Evolutionary conservation across 495 filamentous ascomycete genomes (phyloP), one percentile per base, ranked within the genome.

Genomic region (Penicillium bialowiezense): DNA sequence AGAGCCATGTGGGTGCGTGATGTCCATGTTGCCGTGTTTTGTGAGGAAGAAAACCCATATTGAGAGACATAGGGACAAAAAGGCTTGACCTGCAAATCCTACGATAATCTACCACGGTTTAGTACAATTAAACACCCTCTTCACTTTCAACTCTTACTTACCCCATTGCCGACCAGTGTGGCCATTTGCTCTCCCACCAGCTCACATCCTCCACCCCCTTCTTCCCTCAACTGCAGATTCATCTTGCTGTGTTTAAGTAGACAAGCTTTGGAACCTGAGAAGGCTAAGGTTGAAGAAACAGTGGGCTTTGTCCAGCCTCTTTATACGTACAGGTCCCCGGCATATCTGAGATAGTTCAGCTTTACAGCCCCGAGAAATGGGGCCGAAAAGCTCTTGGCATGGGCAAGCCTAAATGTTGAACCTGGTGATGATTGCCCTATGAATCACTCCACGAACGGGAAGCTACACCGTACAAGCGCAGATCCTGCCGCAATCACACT

Each of bases 11-110:
- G 54, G 53, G 29, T 64, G 59, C 18, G 49, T 49, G 38, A 55
- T 36, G 15, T 57, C 54, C 49, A 57, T 57, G 45, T 71, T 68
- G 59, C 70, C 65, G 62, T 65, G 62, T 39, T 69, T 58, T 48
- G 73, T 66, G 46, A 72, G 32, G 64, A 73, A 56, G 65, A 74
- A 62, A 44, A 74, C 58, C 71, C 73, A 64, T 31, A 51, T 55
- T 4, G 64, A 67, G 10, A 59, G 56, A 15, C 63, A 49, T 14
- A 68, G 53, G 14, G 60, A 64, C 50, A 63, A 48, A 23, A 48
- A 37, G 43, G 64, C 59, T 15, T 68, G 65, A 15, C 54, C 65
- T 29, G 50, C 58, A 42, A 70, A 64, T 41, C 67, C 60, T 24
- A 68, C 40, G 19, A 70, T 43, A 26, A 68, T 53, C 65, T 70